Evolutionary conservation across 805 yeast species (phyloP), one percentile per base, ranked within the genome.

Genomic region (Spathaspora gorwiae): DNA sequence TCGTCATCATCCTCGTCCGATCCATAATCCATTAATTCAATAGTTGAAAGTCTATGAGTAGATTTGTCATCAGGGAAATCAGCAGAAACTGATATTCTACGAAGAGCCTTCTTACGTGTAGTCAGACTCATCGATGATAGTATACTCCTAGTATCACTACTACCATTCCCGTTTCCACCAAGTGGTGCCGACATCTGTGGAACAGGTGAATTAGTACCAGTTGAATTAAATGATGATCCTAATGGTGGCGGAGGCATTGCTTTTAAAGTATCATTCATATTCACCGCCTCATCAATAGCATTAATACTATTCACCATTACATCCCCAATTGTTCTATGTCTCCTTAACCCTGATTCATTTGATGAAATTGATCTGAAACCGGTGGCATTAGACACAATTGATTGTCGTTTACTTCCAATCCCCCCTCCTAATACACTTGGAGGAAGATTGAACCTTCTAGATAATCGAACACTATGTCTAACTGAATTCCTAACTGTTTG

Each of bases 401-500:
- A 50, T 19, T 39, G 46, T 34, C 58, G 45, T 35, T 46, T 49
- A 39, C 42, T 40, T 9, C 39, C 39, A 13, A 46, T 32, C 10
- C 53, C 54, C n/a, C 46, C 42, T 7, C 37, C 9, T 2, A 54
- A 49, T 32, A 48, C 40, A 3, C 51, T 47, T 1, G 51, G 49
- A 1, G 66, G 57, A 10, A 61, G 26, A 39, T 64, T 59, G 40
- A 66, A 57, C 35, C 70, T 56, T 39, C 72, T 65, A 30, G 81
- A 78, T 48, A 83, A 61, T 36, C 90, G 74, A 32, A 81, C 80
- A 9, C 95, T 87, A 54, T 87, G 78, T 44, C 96, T 70, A 12
- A 87, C 88, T 5, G 97, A 87, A 58, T 88, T 90, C 15, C 95
- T 70, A 38, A 90, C 78, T 1, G 96, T 90, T 46, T 84, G 82